These are phyloP conservation scores for Fusarium penzigii DNA, from an alignment of 2,329 filamentous ascomycete species.

Conservation along the genomic window DNA sequence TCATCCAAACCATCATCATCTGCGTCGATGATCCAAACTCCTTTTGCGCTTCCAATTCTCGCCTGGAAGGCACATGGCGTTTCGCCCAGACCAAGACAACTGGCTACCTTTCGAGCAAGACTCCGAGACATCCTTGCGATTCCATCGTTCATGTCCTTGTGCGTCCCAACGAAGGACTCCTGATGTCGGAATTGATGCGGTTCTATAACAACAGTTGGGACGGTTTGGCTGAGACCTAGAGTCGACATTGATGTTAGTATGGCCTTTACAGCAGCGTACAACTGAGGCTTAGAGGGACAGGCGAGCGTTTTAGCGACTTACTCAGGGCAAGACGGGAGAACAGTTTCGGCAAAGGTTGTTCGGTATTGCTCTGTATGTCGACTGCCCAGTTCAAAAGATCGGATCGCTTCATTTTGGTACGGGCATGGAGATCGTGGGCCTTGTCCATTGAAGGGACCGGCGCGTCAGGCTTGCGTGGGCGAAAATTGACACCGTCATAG, in stretches of 20 bases:
- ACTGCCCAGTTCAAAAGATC: slow-evolving; percentile 56
- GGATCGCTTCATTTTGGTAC: slow-evolving; percentile 38
- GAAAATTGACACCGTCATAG: slow-evolving; percentile 48
- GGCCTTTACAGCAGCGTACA: background rate
- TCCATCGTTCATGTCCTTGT: slow-evolving; percentile 64
- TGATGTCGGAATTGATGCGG: slow-evolving; percentile 44
- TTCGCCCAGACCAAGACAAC: slow-evolving; percentile 50
- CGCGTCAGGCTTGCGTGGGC: background rate
- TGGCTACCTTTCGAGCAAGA: slow-evolving; percentile 55
- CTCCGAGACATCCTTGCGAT: slow-evolving; percentile 65
- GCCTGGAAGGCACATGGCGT: slow-evolving; percentile 68
- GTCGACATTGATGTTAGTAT: slow-evolving; percentile 3
- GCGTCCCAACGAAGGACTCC: slow-evolving; percentile 5
- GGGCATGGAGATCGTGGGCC: slow-evolving; percentile 15
- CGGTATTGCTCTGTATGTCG: slow-evolving; percentile 43
- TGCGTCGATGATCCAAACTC: slow-evolving; percentile 68
- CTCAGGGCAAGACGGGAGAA: slow-evolving; percentile 60
- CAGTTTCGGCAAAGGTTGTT: slow-evolving; percentile 54
- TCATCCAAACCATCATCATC: slow-evolving; percentile 41
- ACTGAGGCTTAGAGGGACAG: background rate
- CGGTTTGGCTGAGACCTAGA: slow-evolving; percentile 54
- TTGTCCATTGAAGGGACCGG: slow-evolving; percentile 26
- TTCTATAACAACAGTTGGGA: slow-evolving; percentile 47
- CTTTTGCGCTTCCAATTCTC: slow-evolving; percentile 72
- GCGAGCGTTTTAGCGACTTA: slow-evolving; percentile 28